Conservation (phyloP, 1,284 basidiomycete genomes). For the Dichomitus squalens region DNA sequence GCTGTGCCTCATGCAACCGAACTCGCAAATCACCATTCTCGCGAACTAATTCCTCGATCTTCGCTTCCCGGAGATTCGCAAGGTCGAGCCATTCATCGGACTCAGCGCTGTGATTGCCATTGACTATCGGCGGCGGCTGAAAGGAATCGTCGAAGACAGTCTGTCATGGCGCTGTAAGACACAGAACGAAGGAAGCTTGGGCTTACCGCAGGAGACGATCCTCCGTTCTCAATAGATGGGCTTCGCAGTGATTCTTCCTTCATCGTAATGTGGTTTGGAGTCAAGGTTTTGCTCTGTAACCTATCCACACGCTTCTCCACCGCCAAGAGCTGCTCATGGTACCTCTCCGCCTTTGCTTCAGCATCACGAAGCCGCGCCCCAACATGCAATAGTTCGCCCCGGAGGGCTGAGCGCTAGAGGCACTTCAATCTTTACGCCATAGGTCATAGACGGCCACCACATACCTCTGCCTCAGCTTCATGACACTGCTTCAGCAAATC, state of each 20-base stretch:
- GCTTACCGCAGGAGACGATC: constrained; percentile 69
- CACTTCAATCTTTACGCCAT: background rate
- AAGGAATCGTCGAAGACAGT: constrained; percentile 40
- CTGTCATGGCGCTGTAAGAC: constrained; percentile 39
- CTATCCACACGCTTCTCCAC: constrained; percentile 79
- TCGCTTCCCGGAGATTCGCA: constrained; percentile 43
- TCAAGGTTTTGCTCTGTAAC: constrained; percentile 63
- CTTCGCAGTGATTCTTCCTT: constrained; percentile 54
- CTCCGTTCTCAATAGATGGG: constrained; percentile 32
- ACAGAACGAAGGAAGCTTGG: constrained; percentile 43
- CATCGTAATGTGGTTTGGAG: constrained; percentile 42
- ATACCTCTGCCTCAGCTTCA: constrained; percentile 63
- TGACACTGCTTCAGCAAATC: constrained; percentile 50
- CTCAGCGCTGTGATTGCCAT: constrained; percentile 23
- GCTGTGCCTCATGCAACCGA: constrained; percentile 42
- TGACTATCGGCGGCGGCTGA: constrained; percentile 36
- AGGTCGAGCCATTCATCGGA: constrained; percentile 35
- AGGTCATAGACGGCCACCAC: constrained; percentile 6
- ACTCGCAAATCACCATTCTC: constrained; percentile 45
- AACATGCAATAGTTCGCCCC: constrained; percentile 63
- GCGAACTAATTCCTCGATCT: constrained; percentile 47
- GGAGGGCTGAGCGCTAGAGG: constrained; percentile 55
- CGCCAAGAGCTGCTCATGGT: constrained; percentile 57
- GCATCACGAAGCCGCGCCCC: constrained; percentile 58
- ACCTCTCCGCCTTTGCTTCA: constrained; percentile 55